These are phyloP conservation scores for Solanum pinnatisectum DNA, from an alignment of 257 asterid genomes.

Conservation along the genomic window DNA sequence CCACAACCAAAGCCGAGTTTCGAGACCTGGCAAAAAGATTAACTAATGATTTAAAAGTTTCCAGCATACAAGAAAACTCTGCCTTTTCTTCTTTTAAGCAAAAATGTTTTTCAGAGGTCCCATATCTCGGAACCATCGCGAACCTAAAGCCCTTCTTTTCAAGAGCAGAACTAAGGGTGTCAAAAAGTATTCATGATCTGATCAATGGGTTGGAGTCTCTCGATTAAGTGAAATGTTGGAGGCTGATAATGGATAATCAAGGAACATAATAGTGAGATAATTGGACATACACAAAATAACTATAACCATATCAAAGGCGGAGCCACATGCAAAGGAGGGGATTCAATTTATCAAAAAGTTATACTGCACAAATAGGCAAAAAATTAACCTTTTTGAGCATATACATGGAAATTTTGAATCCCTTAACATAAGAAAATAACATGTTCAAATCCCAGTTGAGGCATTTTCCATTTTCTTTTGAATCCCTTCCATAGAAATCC, in stretches of 20 bases:
- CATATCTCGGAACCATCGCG: background rate
- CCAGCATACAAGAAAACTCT: background rate
- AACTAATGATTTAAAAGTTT: background rate
- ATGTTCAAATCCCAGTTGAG: background rate
- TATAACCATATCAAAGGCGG: background rate
- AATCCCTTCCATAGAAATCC: background rate
- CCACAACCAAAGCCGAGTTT: slow-evolving; percentile 43
- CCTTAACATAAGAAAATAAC: too few species aligned
- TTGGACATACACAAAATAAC: background rate
- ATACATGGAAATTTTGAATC: too few species aligned
- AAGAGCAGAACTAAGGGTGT: background rate
- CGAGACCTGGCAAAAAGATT: slow-evolving; percentile 24
- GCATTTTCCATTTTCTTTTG: background rate
- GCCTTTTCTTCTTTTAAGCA: background rate
- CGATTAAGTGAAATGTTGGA: background rate
- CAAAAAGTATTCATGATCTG: background rate
- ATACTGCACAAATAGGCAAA: too few species aligned
- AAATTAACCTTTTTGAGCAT: too few species aligned
- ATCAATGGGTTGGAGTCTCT: background rate
- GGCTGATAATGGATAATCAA: background rate
- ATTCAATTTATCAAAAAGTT: background rate
- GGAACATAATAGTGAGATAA: too few species aligned
- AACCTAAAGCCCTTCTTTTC: background rate
- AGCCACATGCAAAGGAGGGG: background rate
- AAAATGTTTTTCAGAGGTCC: background rate